phyloP scores from a whole-genome alignment of 345 rosid species.

The Gossypium raimondii region DNA sequence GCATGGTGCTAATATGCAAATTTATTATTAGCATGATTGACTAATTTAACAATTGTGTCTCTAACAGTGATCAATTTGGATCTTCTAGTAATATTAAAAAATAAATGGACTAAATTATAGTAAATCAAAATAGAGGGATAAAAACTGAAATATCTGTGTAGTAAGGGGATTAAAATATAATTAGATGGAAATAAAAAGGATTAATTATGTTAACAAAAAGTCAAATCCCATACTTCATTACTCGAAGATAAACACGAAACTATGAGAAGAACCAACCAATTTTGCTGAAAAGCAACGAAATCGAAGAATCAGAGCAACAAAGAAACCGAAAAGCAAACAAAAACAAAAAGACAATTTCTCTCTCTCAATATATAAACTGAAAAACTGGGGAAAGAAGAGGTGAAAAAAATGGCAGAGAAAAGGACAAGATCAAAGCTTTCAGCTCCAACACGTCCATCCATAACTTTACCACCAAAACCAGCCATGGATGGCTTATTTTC shows the following conservation, averaged over 20 bases:
- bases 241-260: constrained; percentile 19
- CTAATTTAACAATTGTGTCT: no score
- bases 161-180: no score
- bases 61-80: no score
- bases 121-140: not conserved
- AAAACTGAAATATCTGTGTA: not conserved
- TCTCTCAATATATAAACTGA: not conserved
- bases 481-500: constrained; percentile 42
- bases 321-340: no score
- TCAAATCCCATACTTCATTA: not conserved
- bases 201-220: not conserved
- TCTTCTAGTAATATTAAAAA: no score
- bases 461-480: constrained; percentile 66
- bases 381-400: not conserved
- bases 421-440: constrained; percentile 24
- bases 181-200: no score
- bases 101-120: not conserved
- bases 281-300: constrained; percentile 6
- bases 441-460: constrained; percentile 55
- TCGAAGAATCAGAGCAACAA: not conserved
- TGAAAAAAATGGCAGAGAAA: constrained; percentile 28
- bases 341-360: not conserved
- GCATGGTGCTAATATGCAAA: no score
- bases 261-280: constrained; percentile 10
- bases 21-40: no score